Evolutionary conservation across 1,139 yeast species (phyloP).

Genomic region (Suhomyces bribrorum): DNA sequence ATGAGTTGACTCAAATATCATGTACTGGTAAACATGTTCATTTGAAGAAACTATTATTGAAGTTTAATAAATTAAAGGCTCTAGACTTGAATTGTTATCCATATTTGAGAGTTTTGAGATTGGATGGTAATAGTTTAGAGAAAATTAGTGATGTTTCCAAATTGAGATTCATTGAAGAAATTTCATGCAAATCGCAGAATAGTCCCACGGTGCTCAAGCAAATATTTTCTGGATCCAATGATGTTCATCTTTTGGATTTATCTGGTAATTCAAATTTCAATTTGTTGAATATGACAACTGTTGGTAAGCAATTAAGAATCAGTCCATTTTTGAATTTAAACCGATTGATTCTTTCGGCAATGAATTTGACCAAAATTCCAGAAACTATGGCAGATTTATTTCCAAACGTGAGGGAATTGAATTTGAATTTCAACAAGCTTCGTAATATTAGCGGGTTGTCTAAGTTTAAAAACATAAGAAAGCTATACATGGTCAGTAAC

Average conservation of each 20-base stretch:
- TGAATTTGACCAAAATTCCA: conserved; percentile 42
- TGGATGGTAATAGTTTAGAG: conserved; percentile 47
- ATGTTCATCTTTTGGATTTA: conserved; percentile 34
- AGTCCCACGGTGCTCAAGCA: conserved; percentile 21
- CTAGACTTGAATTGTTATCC: conserved; percentile 40
- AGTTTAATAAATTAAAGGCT: conserved; percentile 36
- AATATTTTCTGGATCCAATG: conserved; percentile 22
- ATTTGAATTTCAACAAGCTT: conserved; percentile 52
- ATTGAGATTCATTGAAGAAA: conserved; percentile 40
- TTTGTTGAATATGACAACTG: conserved; percentile 7
- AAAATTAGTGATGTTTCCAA: conserved; percentile 28
- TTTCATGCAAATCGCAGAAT: conserved; percentile 43
- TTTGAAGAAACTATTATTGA: conserved; percentile 47
- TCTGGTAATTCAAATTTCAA: conserved; percentile 36
- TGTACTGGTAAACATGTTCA: conserved; percentile 27
- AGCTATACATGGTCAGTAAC: conserved; percentile 50
- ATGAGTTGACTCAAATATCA: conserved; percentile 30
- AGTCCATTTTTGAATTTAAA: conserved; percentile 41
- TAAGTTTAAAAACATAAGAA: conserved; percentile 35
- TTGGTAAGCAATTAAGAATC: conserved; percentile 6
- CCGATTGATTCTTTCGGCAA: conserved; percentile 45
- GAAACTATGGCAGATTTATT: conserved; percentile 35
- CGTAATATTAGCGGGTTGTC: conserved; percentile 29
- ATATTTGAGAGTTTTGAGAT: conserved; percentile 43
- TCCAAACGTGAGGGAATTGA: conserved; percentile 50